phyloP scores from a whole-genome alignment of 768 basidiomycete genomes.

The Boletellus ananas region DNA sequence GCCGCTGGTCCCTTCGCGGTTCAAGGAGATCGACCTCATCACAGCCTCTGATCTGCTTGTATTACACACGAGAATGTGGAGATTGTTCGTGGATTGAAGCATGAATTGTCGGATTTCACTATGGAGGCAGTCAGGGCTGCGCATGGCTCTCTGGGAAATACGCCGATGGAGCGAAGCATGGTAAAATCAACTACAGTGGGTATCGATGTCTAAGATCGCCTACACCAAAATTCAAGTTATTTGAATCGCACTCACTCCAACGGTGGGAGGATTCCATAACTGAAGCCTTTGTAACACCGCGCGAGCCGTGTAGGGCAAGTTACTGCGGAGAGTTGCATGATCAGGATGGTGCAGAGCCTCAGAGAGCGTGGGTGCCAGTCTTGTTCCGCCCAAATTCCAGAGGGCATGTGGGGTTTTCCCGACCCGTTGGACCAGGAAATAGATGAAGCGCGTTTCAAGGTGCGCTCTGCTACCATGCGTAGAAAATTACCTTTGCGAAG shows the following conservation, averaged over 20 bases:
- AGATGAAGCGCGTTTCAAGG: too few species aligned
- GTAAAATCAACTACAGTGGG: background rate
- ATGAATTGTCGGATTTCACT: constrained; percentile 15
- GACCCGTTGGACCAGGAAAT: too few species aligned
- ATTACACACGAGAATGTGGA: constrained; percentile 16
- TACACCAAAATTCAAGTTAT: background rate
- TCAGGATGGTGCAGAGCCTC: background rate
- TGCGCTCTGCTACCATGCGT: too few species aligned
- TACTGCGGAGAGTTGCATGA: background rate
- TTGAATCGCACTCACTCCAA: background rate
- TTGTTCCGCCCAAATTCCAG: constrained; percentile 3
- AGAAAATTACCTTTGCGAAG: too few species aligned
- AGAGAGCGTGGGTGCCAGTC: background rate
- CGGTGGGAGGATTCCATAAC: constrained; percentile 24
- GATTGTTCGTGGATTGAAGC: constrained; percentile 1
- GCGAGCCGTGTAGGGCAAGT: constrained; percentile 21
- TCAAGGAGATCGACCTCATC: constrained; percentile 28
- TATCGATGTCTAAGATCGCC: constrained; percentile 1
- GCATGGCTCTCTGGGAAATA: constrained; percentile 6
- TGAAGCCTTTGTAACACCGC: constrained; percentile 2
- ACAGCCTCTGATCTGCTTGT: constrained; percentile 23
- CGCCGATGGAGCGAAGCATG: too few species aligned
- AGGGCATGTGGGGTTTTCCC: background rate
- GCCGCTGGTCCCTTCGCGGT: constrained; percentile 23
- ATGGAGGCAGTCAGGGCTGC: background rate